Conservation (phyloP, 352 stramenopile species). For the Pythium utonaiense region DNA sequence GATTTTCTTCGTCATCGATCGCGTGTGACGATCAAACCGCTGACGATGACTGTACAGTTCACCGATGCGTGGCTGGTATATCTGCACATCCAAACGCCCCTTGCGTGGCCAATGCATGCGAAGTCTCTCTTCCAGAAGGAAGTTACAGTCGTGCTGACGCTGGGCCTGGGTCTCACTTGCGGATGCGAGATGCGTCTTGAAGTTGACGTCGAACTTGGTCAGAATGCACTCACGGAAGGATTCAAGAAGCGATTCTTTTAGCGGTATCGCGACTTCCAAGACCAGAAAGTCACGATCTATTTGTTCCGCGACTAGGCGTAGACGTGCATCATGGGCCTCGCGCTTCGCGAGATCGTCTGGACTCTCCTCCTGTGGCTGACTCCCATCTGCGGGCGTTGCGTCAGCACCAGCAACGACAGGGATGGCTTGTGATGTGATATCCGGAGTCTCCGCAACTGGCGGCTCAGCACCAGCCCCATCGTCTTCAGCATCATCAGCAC, state of each 20-base stretch:
- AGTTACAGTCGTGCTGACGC: constrained; percentile 31
- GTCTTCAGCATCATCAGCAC: constrained; percentile 19
- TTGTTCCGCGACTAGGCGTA: constrained; percentile 8
- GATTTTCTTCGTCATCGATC: constrained; percentile 49
- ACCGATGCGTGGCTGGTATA: constrained; percentile 77
- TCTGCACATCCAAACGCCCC: constrained; percentile 80
- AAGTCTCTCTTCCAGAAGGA: constrained; percentile 80
- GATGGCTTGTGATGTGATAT: neutral
- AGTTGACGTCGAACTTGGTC: constrained; percentile 36
- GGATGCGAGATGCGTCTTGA: constrained; percentile 13
- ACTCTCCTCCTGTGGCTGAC: neutral
- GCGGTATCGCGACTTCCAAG: constrained; percentile 27
- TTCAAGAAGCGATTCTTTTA: constrained; percentile 10
- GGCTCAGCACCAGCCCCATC: neutral
- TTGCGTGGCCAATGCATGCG: constrained; percentile 87
- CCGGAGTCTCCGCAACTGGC: neutral
- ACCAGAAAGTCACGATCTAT: constrained; percentile 28
- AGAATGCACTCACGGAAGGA: constrained; percentile 44
- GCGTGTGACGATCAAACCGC: constrained; percentile 63
- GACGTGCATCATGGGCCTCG: constrained; percentile 2
- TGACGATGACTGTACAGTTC: constrained; percentile 82
- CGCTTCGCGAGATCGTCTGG: constrained; percentile 1
- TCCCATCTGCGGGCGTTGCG: neutral
- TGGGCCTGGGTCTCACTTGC: constrained; percentile 26
- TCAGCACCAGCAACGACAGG: neutral